phyloP scores from a whole-genome alignment of 2,329 filamentous ascomycete species.

The Aureobasidium sp. region DNA sequence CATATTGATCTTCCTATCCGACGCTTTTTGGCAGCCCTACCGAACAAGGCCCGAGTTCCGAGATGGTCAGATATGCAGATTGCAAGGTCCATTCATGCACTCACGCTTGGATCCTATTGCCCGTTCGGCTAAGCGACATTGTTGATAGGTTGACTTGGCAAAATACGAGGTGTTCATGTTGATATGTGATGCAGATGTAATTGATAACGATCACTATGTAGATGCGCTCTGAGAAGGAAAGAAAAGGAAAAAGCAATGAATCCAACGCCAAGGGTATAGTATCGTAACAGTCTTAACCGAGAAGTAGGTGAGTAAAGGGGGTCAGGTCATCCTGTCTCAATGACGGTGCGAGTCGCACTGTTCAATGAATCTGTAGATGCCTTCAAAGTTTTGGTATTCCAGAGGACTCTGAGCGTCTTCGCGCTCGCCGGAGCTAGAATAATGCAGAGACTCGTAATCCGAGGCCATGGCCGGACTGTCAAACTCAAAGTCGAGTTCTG shows the following conservation, averaged over 20 bases:
- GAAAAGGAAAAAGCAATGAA: neutral
- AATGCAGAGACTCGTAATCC: conserved; percentile 52
- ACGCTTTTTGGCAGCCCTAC: neutral
- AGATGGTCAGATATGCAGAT: neutral
- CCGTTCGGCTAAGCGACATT: neutral
- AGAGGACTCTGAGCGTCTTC: conserved; percentile 34
- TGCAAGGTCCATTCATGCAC: neutral
- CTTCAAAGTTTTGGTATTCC: conserved; percentile 57
- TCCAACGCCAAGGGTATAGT: conserved; percentile 10
- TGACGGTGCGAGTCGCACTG: conserved; percentile 46
- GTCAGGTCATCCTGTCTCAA: neutral
- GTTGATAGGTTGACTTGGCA: neutral
- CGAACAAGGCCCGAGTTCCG: neutral
- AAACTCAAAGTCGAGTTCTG: conserved; percentile 24
- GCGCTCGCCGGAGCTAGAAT: conserved; percentile 33
- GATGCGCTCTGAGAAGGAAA: neutral
- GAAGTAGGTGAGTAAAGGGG: neutral
- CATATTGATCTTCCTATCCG: neutral
- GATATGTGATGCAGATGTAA: neutral
- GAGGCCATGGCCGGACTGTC: conserved; percentile 40
- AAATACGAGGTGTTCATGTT: neutral
- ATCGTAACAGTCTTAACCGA: conserved; percentile 8
- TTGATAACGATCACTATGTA: neutral
- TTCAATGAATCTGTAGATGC: conserved; percentile 59
- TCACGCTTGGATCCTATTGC: neutral